Percentiles rank a stretch among this genome's conserved stretches.
These are phyloP conservation scores for Rhodofomes roseus DNA, from an alignment of 1,284 basidiomycete genomes.

Conservation along the genomic window DNA sequence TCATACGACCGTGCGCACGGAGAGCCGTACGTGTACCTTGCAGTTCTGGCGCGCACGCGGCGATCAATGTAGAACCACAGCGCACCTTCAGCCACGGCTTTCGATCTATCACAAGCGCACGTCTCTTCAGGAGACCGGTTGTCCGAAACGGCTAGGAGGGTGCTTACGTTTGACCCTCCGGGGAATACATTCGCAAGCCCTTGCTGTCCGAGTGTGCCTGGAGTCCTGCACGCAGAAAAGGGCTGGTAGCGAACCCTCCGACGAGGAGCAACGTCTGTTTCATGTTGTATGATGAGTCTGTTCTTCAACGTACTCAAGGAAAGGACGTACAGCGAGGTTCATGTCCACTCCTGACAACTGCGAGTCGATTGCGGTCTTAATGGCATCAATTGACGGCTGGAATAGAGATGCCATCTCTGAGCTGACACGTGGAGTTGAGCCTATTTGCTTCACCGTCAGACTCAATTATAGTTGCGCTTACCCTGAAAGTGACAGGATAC, in stretches of 20 bases:
- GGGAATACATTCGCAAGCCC: not conserved
- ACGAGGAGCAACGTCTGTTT: constrained; percentile 36
- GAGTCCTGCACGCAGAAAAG: not conserved
- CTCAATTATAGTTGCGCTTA: constrained; percentile 12
- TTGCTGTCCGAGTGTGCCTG: not conserved
- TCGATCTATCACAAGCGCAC: not conserved
- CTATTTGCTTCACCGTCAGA: too few species aligned
- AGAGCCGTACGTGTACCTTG: not conserved
- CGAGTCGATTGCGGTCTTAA: constrained; percentile 30
- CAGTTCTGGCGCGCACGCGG: not conserved
- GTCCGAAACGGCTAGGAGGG: not conserved
- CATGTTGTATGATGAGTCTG: too few species aligned
- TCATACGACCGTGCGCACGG: not conserved
- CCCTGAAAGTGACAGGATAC: constrained; percentile 38
- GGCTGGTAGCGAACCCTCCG: constrained; percentile 31
- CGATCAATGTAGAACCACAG: not conserved
- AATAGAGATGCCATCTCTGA: constrained; percentile 36
- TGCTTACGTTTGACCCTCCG: not conserved
- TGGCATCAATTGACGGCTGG: constrained; percentile 33
- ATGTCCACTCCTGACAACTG: constrained; percentile 19
- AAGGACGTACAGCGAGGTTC: not conserved
- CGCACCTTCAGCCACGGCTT: not conserved
- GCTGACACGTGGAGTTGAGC: constrained; percentile 8
- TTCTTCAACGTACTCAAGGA: too few species aligned
- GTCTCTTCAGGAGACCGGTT: too few species aligned